Evolutionary conservation across 2,329 filamentous ascomycete species (phyloP).

Genomic region (Aspergillus hiratsukae): DNA sequence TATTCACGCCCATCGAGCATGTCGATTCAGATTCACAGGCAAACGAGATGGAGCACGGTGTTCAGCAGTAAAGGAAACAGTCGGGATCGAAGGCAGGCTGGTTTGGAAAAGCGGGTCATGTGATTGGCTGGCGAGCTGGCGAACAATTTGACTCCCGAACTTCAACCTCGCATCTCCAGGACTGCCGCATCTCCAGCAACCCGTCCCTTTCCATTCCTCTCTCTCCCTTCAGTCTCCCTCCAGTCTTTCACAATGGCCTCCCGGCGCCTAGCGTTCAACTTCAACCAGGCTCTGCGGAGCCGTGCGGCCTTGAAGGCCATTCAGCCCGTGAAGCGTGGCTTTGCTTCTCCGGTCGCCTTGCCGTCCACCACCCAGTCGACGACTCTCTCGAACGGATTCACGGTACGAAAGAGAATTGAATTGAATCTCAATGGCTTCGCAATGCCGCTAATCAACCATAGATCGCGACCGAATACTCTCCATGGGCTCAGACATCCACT

Average conservation of each 20-base stretch:
- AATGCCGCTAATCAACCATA: conserved; percentile 43
- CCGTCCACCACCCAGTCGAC: conserved; percentile 88
- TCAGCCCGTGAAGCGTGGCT: conserved; percentile 73
- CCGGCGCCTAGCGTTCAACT: conserved; percentile 92
- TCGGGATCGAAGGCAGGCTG: conserved; percentile 30
- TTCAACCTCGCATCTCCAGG: conserved; percentile 38
- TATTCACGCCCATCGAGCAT: background rate
- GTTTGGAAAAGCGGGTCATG: conserved; percentile 41
- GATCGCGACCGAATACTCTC: conserved; percentile 97
- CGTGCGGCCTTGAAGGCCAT: conserved; percentile 77
- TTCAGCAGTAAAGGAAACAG: conserved; percentile 23
- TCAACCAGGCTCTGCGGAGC: conserved; percentile 83
- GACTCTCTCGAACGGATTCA: conserved; percentile 95
- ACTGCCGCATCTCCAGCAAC: conserved; percentile 21
- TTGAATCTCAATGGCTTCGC: conserved; percentile 16
- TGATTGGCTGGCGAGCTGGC: conserved; percentile 40
- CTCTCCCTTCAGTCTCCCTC: conserved; percentile 47
- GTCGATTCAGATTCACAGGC: too few relatives aligned
- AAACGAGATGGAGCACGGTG: background rate
- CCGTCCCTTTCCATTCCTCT: conserved; percentile 37
- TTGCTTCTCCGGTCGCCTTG: conserved; percentile 74
- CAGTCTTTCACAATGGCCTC: conserved; percentile 70
- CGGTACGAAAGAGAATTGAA: conserved; percentile 53
- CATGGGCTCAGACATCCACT: conserved; percentile 96
- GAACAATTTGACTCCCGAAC: conserved; percentile 46